Conservation (phyloP, 345 rosid genomes). For the Euphorbia lathyris region DNA sequence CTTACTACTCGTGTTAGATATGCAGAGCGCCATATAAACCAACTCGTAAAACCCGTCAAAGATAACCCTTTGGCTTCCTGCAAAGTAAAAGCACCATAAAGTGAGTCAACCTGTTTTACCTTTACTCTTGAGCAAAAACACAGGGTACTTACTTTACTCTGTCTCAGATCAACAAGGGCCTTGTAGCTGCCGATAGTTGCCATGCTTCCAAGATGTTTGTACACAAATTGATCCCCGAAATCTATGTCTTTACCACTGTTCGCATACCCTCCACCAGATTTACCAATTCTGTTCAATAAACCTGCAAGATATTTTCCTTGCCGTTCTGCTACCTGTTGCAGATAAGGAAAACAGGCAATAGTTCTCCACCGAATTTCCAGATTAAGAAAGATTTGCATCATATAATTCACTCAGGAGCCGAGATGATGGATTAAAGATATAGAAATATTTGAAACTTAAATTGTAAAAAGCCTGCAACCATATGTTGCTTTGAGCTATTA, state of each 20-base stretch:
- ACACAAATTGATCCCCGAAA: conserved; percentile 72
- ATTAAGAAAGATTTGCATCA: background rate
- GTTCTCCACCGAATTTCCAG: background rate
- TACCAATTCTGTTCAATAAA: conserved; percentile 55
- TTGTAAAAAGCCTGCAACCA: background rate
- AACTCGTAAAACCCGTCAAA: conserved; percentile 72
- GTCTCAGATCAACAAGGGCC: conserved; percentile 89
- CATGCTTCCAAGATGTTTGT: conserved; percentile 96
- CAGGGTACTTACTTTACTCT: conserved; percentile 65
- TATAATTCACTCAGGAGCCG: background rate
- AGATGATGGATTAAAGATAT: background rate
- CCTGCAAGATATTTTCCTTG: conserved; percentile 78
- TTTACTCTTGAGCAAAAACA: conserved; percentile 3
- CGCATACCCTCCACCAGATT: conserved; percentile 77
- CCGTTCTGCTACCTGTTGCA: conserved; percentile 81
- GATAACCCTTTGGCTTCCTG: conserved; percentile 82
- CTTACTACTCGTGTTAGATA: conserved; percentile 91
- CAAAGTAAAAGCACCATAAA: conserved; percentile 1
- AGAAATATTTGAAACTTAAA: background rate
- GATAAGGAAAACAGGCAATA: background rate
- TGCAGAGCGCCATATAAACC: conserved; percentile 98
- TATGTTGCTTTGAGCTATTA: background rate
- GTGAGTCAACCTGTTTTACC: conserved; percentile 4
- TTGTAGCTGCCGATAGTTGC: conserved; percentile 88
- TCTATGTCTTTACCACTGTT: conserved; percentile 50